These are phyloP conservation scores for Zymoseptoria crescenta DNA, from an alignment of 2,329 filamentous ascomycete genomes.

Conservation along the genomic window DNA sequence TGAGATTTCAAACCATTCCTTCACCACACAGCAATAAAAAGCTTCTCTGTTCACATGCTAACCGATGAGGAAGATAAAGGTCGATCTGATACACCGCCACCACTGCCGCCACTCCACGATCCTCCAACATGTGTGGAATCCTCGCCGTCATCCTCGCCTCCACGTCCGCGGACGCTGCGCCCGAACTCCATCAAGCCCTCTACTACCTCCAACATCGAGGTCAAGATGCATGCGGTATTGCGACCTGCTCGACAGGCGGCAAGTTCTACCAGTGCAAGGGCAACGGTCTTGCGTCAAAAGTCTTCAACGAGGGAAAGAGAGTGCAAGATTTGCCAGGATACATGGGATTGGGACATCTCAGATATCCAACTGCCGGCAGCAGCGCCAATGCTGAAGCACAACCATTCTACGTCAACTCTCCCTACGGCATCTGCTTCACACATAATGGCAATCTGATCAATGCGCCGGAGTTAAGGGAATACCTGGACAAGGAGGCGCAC, in stretches of 20 bases:
- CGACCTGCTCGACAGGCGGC: constrained; percentile 65
- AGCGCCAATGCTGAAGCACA: constrained; percentile 79
- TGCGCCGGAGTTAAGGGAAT: constrained; percentile 58
- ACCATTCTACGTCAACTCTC: constrained; percentile 84
- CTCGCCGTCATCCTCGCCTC: constrained; percentile 42
- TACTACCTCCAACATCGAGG: constrained; percentile 52
- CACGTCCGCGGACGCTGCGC: constrained; percentile 31
- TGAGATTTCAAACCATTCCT: constrained; percentile 4
- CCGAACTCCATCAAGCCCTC: constrained; percentile 30
- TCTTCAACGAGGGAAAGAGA: constrained; percentile 72
- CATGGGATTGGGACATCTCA: constrained; percentile 78
- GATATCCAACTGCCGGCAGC: constrained; percentile 85
- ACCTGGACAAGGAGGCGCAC: constrained; percentile 69
- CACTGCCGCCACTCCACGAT: neutral
- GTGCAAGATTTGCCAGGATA: constrained; percentile 69
- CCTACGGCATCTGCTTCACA: constrained; percentile 72
- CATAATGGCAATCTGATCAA: constrained; percentile 91
- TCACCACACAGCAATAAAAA: neutral
- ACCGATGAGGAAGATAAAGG: neutral
- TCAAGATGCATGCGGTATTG: constrained; percentile 83
- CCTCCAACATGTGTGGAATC: constrained; percentile 43
- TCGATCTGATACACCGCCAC: neutral
- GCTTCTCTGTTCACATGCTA: constrained; percentile 1
- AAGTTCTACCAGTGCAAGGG: constrained; percentile 85
- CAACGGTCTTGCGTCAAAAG: constrained; percentile 76